Percentiles rank a stretch among this genome's conserved stretches.
Evolutionary conservation across 345 rosid genomes (phyloP).

Genomic region (Ricinus communis): DNA sequence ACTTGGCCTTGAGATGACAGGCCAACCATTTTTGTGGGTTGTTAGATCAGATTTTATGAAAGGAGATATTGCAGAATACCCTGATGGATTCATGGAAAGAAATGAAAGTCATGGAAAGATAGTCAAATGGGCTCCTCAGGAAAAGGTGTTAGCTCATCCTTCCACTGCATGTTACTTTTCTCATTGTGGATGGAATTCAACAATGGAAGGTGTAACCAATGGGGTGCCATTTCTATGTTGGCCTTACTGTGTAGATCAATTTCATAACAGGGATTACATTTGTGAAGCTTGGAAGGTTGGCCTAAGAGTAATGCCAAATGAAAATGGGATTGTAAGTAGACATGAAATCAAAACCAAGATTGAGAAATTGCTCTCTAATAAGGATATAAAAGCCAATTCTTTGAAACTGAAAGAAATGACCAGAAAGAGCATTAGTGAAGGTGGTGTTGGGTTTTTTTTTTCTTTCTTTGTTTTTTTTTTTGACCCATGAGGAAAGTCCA

Average conservation of each 20-base stretch:
- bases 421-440: conserved; percentile 18
- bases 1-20: conserved; percentile 26
- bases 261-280: conserved; percentile 29
- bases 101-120: conserved; percentile 5
- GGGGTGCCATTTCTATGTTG: conserved; percentile 45
- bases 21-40: conserved; percentile 37
- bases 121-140: conserved; percentile 37
- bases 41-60: conserved; percentile 21
- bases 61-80: not conserved
- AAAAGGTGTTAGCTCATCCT: conserved; percentile 33
- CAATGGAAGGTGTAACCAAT: conserved; percentile 30
- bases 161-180: conserved; percentile 34
- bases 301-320: conserved; percentile 13
- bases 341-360: conserved; percentile 26
- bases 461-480: no score
- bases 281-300: conserved; percentile 35
- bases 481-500: no score
- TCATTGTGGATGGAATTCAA: conserved; percentile 44
- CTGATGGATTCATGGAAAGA: conserved; percentile 28
- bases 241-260: conserved; percentile 37
- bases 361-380: conserved; percentile 8
- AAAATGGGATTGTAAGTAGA: conserved; percentile 32
- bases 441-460: no score
- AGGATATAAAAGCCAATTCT: conserved; percentile 20
- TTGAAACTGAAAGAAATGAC: conserved; percentile 32